phyloP scores from a whole-genome alignment of 2,329 filamentous ascomycete genomes.

The Penicillium sp. region DNA sequence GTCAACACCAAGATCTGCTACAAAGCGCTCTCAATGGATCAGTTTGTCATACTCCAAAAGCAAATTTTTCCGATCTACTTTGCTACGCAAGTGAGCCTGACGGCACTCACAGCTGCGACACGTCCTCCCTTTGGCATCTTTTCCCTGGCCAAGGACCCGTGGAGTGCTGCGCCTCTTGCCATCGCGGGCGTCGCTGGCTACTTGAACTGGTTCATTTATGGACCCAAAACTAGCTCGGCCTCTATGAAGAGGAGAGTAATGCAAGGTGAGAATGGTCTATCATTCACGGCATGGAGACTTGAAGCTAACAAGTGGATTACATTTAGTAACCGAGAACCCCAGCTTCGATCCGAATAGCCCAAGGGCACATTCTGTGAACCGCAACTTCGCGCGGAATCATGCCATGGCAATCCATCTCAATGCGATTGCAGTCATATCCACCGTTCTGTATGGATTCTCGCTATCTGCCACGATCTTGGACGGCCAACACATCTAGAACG shows the following conservation, averaged over 20 bases:
- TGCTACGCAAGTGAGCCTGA: slow-evolving; percentile 36
- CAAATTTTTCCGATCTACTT: slow-evolving; percentile 45
- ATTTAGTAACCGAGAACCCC: slow-evolving; percentile 8
- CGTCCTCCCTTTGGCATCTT: slow-evolving; percentile 34
- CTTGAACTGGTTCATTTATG: slow-evolving; percentile 40
- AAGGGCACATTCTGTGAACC: slow-evolving; percentile 27
- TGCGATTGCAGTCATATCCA: slow-evolving; percentile 37
- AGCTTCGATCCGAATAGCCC: background rate
- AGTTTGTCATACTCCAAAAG: slow-evolving; percentile 44
- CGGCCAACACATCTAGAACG: background rate
- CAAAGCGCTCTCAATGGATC: slow-evolving; percentile 34
- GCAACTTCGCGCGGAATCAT: slow-evolving; percentile 38
- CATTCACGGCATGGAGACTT: too few species aligned
- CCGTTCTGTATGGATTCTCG: slow-evolving; percentile 31
- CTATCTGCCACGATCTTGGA: slow-evolving; percentile 18
- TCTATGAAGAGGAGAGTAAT: slow-evolving; percentile 35
- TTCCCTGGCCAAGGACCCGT: slow-evolving; percentile 26
- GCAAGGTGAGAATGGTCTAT: slow-evolving; percentile 10
- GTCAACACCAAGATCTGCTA: slow-evolving; percentile 44
- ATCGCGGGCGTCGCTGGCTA: slow-evolving; percentile 33
- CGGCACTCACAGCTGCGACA: slow-evolving; percentile 36
- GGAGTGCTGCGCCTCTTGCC: slow-evolving; percentile 29
- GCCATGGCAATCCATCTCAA: slow-evolving; percentile 49
- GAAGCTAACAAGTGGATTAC: background rate
- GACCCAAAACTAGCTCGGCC: slow-evolving; percentile 36